Conservation (phyloP, 2,329 filamentous ascomycete genomes). For the Arachnopeziza araneosa region DNA sequence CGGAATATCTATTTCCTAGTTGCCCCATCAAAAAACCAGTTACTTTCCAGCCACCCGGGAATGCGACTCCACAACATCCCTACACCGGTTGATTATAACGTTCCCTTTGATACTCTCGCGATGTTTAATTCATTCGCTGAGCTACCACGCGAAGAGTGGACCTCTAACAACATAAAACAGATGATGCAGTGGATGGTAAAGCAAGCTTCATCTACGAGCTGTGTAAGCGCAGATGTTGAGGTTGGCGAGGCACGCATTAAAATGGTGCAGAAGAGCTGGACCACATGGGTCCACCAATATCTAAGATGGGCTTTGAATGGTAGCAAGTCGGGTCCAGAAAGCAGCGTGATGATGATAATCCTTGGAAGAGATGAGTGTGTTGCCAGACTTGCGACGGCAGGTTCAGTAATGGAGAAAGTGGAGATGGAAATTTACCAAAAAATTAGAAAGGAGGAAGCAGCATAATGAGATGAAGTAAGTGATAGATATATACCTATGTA, state of each 20-base stretch:
- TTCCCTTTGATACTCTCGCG: not conserved
- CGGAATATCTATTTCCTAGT: conserved; percentile 55
- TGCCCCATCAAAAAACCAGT: conserved; percentile 19
- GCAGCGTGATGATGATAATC: conserved; percentile 47
- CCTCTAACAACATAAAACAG: not conserved
- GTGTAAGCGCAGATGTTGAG: not conserved
- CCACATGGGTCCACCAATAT: conserved; percentile 46
- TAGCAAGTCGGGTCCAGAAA: conserved; percentile 46
- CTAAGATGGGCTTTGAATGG: conserved; percentile 51
- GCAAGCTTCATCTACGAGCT: not conserved
- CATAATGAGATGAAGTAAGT: not conserved
- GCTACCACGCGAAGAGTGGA: not conserved
- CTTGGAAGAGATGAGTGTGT: conserved; percentile 48
- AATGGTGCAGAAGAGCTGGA: conserved; percentile 27
- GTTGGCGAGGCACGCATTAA: not conserved
- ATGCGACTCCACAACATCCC: conserved; percentile 1
- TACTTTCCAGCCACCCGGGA: not conserved
- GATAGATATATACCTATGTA: not conserved
- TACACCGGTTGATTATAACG: not conserved
- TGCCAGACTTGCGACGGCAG: conserved; percentile 29
- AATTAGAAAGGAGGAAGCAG: not conserved
- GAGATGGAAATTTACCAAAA: not conserved
- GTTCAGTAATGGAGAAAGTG: conserved; percentile 7
- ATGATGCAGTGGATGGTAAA: not conserved
- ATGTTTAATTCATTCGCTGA: not conserved